Evolutionary conservation across 192 early-diverging fungal species (phyloP).

Genomic region (Coemansia sp.): DNA sequence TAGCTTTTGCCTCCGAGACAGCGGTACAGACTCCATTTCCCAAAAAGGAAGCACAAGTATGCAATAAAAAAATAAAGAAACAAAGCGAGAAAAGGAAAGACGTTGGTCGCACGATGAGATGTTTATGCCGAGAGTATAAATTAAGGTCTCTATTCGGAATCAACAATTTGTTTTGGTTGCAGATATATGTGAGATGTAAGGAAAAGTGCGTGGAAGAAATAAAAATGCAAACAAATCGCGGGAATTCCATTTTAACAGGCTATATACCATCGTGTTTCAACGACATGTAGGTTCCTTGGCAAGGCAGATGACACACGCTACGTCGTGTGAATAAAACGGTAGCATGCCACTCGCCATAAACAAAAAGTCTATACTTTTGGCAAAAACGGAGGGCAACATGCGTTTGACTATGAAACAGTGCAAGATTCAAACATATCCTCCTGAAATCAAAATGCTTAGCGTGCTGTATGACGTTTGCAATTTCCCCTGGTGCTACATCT

Average conservation of each 20-base stretch:
- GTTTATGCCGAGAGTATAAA: background rate
- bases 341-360: too few species aligned
- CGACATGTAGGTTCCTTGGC: too few species aligned
- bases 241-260: too few species aligned
- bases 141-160: background rate
- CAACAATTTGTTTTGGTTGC: background rate
- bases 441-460: background rate
- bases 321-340: too few species aligned
- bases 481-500: too few species aligned
- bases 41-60: background rate
- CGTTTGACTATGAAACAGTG: background rate
- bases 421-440: background rate
- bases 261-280: too few species aligned
- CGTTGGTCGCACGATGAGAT: background rate
- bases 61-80: background rate
- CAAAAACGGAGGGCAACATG: too few species aligned
- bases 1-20: conserved; percentile 5
- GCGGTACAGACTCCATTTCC: conserved; percentile 4
- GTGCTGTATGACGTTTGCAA: background rate
- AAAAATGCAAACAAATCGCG: too few species aligned
- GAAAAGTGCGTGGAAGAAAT: too few species aligned
- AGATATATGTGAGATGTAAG: too few species aligned
- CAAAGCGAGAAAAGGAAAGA: background rate
- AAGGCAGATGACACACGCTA: too few species aligned
- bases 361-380: too few species aligned